Evolutionary conservation across 495 filamentous ascomycete genomes (phyloP).

Genomic region (Xylaria grammica): DNA sequence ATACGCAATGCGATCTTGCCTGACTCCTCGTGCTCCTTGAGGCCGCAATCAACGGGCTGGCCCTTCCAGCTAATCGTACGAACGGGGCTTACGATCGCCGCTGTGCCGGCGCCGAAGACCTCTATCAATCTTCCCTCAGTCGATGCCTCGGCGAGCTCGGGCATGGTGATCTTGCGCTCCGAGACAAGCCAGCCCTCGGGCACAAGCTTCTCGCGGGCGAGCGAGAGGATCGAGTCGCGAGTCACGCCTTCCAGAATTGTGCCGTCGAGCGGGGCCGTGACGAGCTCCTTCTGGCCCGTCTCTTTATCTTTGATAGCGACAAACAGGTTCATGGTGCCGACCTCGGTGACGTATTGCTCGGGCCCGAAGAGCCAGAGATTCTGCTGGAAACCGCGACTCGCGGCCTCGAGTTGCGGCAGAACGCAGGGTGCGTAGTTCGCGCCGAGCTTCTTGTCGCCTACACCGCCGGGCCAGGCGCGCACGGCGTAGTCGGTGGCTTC

Average conservation of each 20-base stretch:
- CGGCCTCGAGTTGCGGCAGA: constrained; percentile 87
- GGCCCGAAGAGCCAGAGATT: constrained; percentile 97
- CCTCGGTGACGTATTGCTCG: constrained; percentile 93
- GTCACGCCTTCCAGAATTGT: constrained; percentile 97
- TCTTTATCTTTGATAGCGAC: constrained; percentile 78
- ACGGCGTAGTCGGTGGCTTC: constrained; percentile 95
- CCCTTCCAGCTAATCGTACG: constrained; percentile 85
- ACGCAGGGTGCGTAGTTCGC: constrained; percentile 98
- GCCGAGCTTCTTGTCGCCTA: constrained; percentile 96
- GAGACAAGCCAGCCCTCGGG: constrained; percentile 87
- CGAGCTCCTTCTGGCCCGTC: constrained; percentile 84
- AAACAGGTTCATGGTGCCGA: constrained; percentile 98
- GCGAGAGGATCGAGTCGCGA: constrained; percentile 79
- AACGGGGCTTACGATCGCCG: constrained; percentile 82
- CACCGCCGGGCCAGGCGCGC: constrained; percentile 95
- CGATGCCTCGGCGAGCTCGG: constrained; percentile 76
- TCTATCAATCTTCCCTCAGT: constrained; percentile 87
- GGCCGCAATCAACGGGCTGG: constrained; percentile 75
- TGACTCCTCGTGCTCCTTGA: constrained; percentile 77
- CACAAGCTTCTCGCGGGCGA: constrained; percentile 80
- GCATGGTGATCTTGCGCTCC: constrained; percentile 90
- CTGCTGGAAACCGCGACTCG: constrained; percentile 90
- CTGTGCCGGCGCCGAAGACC: constrained; percentile 92
- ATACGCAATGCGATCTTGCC: constrained; percentile 82
- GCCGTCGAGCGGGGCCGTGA: constrained; percentile 92